Conservation (phyloP, 805 yeast species). For the Vanderwaltozyma polyspora region DNA sequence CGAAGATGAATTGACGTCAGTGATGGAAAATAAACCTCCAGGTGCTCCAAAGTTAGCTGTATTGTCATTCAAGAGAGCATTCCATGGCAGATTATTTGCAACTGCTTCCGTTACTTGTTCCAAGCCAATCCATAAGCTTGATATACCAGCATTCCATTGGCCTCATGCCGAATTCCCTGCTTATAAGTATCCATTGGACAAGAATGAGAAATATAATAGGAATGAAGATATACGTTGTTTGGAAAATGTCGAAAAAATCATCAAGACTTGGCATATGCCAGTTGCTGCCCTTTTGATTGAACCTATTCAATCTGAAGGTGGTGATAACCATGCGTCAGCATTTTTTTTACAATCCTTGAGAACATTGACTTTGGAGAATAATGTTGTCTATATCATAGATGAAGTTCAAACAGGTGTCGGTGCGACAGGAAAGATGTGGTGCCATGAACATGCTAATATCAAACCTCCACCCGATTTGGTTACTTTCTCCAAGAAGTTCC, state of each 20-base stretch:
- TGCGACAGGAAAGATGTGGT: constrained; percentile 64
- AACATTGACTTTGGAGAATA: constrained; percentile 46
- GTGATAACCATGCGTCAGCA: constrained; percentile 60
- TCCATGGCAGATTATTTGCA: constrained; percentile 94
- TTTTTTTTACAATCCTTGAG: constrained; percentile 53
- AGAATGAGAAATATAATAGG: constrained; percentile 49
- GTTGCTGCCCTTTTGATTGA: constrained; percentile 85
- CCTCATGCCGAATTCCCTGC: constrained; percentile 91
- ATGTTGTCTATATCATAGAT: constrained; percentile 51
- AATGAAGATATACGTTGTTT: constrained; percentile 77
- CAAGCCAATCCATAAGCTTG: constrained; percentile 88
- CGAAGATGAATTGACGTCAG: constrained; percentile 54
- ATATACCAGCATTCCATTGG: constrained; percentile 90
- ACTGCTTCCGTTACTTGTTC: constrained; percentile 86
- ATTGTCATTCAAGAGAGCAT: constrained; percentile 74
- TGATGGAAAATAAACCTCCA: constrained; percentile 76
- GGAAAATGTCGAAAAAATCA: constrained; percentile 58
- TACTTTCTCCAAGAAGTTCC: constrained; percentile 62
- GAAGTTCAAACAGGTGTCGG: constrained; percentile 72
- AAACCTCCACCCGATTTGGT: constrained; percentile 56
- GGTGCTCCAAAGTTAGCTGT: constrained; percentile 84
- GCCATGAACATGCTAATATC: constrained; percentile 58
- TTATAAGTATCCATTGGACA: constrained; percentile 74
- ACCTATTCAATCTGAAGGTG: constrained; percentile 76
- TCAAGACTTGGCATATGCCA: constrained; percentile 58